A percentile compares a stretch with the other conserved stretches of the same genome.
phyloP scores from a whole-genome alignment of 2,329 filamentous ascomycete genomes.

The Fusarium annulatum region DNA sequence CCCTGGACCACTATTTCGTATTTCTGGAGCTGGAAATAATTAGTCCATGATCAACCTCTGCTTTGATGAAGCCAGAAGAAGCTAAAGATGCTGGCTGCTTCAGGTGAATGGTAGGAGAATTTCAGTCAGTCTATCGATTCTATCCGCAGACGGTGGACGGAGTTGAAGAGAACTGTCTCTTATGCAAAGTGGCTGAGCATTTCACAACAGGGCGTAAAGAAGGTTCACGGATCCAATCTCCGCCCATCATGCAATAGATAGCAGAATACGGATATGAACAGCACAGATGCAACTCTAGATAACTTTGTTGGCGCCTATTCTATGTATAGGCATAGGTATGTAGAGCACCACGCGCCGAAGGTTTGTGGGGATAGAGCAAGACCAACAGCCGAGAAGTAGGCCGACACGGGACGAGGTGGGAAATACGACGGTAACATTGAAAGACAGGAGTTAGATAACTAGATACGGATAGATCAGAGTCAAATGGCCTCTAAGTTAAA shows the following conservation, averaged over 20 bases:
- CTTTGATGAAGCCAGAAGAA: slow-evolving; percentile 20
- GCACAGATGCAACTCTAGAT: slow-evolving; percentile 3
- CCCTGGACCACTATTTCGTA: slow-evolving; percentile 24
- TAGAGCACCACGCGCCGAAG: slow-evolving; percentile 5
- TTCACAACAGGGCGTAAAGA: background rate
- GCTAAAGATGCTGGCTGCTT: slow-evolving; percentile 36
- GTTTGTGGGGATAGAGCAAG: slow-evolving; percentile 21
- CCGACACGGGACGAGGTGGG: slow-evolving; percentile 10
- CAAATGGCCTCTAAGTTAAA: slow-evolving; percentile 10
- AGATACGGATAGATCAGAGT: slow-evolving; percentile 8
- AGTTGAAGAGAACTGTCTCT: background rate
- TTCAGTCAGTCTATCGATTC: background rate
- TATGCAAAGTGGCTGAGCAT: slow-evolving; percentile 10
- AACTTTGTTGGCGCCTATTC: slow-evolving; percentile 22
- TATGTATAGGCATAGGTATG: slow-evolving; percentile 33
- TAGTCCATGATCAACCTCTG: slow-evolving; percentile 18
- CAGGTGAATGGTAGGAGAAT: slow-evolving; percentile 36
- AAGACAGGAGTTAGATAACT: slow-evolving; percentile 9
- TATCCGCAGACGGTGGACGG: background rate
- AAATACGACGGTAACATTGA: slow-evolving; percentile 32
- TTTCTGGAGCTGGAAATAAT: slow-evolving; percentile 14
- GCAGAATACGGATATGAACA: background rate
- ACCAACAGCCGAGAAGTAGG: slow-evolving; percentile 1
- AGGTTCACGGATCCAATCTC: slow-evolving; percentile 17
- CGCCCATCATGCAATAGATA: slow-evolving; percentile 8